Percentiles rank a stretch among this genome's conserved stretches.
phyloP scores from a whole-genome alignment of 768 basidiomycete species.

The Agrocybe pediades region DNA sequence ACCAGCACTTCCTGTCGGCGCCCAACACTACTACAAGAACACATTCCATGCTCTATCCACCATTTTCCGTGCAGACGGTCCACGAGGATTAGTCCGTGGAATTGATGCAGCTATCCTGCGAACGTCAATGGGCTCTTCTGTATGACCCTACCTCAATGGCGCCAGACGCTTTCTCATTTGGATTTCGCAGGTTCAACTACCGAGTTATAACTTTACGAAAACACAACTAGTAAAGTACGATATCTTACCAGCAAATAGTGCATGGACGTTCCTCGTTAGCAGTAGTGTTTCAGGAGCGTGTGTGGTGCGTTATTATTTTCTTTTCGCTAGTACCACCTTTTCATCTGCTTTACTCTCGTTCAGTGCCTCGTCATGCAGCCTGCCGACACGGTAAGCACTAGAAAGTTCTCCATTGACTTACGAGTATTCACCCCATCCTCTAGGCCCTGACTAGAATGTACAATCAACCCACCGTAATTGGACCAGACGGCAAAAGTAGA shows the following conservation, averaged over 20 bases:
- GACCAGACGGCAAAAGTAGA: constrained; percentile 69
- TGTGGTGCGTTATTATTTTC: constrained; percentile 60
- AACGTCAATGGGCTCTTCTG: constrained; percentile 94
- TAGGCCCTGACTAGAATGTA: constrained; percentile 93
- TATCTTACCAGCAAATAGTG: constrained; percentile 72
- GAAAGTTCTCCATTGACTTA: constrained; percentile 3
- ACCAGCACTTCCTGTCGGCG: constrained; percentile 89
- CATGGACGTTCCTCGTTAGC: constrained; percentile 86
- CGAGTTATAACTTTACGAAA: constrained; percentile 95
- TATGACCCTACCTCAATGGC: background rate
- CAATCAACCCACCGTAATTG: constrained; percentile 82
- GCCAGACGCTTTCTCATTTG: background rate
- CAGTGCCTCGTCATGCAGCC: constrained; percentile 94
- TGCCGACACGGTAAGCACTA: constrained; percentile 68
- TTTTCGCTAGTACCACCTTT: background rate
- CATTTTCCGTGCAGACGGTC: constrained; percentile 77
- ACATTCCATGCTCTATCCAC: constrained; percentile 80
- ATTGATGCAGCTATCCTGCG: constrained; percentile 92
- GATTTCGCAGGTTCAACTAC: constrained; percentile 76
- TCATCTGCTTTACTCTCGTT: background rate
- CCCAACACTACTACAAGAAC: constrained; percentile 90
- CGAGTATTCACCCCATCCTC: background rate
- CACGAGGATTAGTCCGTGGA: constrained; percentile 83
- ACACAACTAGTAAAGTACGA: constrained; percentile 68
- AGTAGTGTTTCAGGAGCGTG: constrained; percentile 89